Base-by-base conservation (phyloP, 768 basidiomycete species). In the Termitomyces sp. region DNA sequence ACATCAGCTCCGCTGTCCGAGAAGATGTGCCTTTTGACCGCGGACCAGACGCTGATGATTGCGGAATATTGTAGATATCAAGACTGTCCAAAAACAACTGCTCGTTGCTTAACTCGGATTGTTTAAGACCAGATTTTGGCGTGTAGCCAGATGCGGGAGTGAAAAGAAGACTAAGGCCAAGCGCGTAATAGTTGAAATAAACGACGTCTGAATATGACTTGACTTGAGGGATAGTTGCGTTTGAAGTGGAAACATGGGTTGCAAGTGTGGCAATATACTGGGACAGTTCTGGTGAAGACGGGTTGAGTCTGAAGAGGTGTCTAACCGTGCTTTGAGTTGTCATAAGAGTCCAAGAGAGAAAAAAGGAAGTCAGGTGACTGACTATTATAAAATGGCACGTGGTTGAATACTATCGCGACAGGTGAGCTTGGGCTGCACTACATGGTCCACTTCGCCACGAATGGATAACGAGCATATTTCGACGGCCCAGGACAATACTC, bases 131-230 rank as follows among this genome's bases (percentile, higher is more conserved):
- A 10, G 72, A 66, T 55, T 68, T 70, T 24, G 84, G 86, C 64
- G 78, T 83, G 73, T 90, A 90, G 26, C 83, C 86, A 20, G 80
- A 73, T 52, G 71, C 71, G 6, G 92, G 92, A 24, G 77, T 62
- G 74, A 88, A 95, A 63, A 88, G 82, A 47, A 97, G 73, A 62
- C 93, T 95, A 65, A 96, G 65, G 12, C 95, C 95, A 32, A 95
- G 77, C 1, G 78, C 33, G 66, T 79, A 80, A 74, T 92, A 95
- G 69, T 92, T 95, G 75, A 91, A 82, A 76, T 94, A 98, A 62
- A 93, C 84, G 8, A 82, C 81, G 69, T 97, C 92, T 30, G 90
- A 68, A 69, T 92, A 94, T 0, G 84, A 76, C 68, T 91, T 93
- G 70, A 93, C 73, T 63, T 90, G 82, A 33, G 90, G 86, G n/a